Evolutionary conservation across 176 grass and related monocot species (phyloP), one percentile per base, ranked within the genome.

Genomic region (Cenchrus americanus): DNA sequence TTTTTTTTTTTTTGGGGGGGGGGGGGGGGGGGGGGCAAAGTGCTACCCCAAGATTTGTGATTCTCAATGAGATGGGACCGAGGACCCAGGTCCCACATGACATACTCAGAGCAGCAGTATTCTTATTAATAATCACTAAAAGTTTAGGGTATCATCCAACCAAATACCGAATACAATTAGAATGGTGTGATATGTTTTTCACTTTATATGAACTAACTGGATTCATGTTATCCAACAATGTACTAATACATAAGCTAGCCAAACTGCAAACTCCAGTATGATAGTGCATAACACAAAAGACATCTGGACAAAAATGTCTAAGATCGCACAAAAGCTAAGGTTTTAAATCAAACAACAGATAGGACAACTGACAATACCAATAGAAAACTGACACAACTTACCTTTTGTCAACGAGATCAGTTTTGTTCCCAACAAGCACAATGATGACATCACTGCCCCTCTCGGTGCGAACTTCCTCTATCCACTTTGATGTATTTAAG

Each of bases 401-500:
- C 96, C 96, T 95, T 82, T 98, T 98, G 93, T 98, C 96, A 63
- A 98, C 96, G 90, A 95, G 96, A 64, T 98, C 96, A 51, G 96
- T 98, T 89, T 98, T 98, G 89, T 98, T 98, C 66, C 85, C 96
- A 55, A 98, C 96, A 83, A 98, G 93, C 78, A 98, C 96, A 88
- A 98, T 95, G 63, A 98, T 98, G 75, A 98, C 93, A 88, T 98
- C 96, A 85, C 96, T 98, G 68, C 96, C 93, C 69, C 93, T 93
- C 87, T 98, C 96, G 61, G 96, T 95, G 77, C 90, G 93, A 44
- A 98, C 96, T 90, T 98, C 96, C 78, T 98, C 96, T 47, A 98
- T 98, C 96, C 96, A 98, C 83, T 98, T 98, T 50, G 93, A 98
- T 80, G 96, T 98, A 88, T 98, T 98, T 23, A 98, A 89, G 91